These are phyloP conservation scores for Boletus eberwhitei DNA, from an alignment of 768 basidiomycete species.

Conservation along the genomic window DNA sequence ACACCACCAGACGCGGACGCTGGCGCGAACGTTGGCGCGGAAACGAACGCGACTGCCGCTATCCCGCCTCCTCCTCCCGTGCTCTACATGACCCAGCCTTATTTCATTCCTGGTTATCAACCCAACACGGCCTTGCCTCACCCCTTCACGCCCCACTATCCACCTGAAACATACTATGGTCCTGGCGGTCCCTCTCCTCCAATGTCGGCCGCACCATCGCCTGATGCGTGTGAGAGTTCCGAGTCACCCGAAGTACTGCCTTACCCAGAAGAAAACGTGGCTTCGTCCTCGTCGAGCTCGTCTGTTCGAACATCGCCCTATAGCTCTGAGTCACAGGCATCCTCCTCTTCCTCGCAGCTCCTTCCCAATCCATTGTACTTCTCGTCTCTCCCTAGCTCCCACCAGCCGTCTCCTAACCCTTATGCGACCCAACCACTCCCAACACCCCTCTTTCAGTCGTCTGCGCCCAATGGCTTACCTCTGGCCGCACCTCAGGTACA, in stretches of 20 bases:
- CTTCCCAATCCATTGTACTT: neutral
- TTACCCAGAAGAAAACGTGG: slow-evolving; percentile 7
- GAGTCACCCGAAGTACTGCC: slow-evolving; percentile 10
- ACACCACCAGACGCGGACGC: neutral
- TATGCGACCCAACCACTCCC: slow-evolving; percentile 11
- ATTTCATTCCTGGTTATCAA: slow-evolving; percentile 1
- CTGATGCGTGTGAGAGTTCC: slow-evolving; percentile 24
- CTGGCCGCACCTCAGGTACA: neutral
- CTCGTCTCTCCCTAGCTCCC: slow-evolving; percentile 9
- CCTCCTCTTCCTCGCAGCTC: slow-evolving; percentile 16
- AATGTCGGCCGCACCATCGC: slow-evolving; percentile 49
- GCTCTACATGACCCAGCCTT: neutral
- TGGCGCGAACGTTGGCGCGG: neutral
- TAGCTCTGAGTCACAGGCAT: slow-evolving; percentile 15
- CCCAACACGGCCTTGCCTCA: slow-evolving; percentile 11
- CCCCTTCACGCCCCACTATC: slow-evolving; percentile 24
- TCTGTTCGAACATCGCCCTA: slow-evolving; percentile 10
- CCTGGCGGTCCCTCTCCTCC: slow-evolving; percentile 52
- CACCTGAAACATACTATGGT: slow-evolving; percentile 27
- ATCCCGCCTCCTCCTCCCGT: neutral
- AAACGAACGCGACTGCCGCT: neutral
- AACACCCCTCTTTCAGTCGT: neutral
- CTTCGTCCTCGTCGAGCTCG: slow-evolving; percentile 13
- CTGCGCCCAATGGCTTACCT: neutral
- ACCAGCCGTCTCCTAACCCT: slow-evolving; percentile 9